phyloP scores from a whole-genome alignment of 2,329 filamentous ascomycete genomes.

The Ophiostoma australiae region DNA sequence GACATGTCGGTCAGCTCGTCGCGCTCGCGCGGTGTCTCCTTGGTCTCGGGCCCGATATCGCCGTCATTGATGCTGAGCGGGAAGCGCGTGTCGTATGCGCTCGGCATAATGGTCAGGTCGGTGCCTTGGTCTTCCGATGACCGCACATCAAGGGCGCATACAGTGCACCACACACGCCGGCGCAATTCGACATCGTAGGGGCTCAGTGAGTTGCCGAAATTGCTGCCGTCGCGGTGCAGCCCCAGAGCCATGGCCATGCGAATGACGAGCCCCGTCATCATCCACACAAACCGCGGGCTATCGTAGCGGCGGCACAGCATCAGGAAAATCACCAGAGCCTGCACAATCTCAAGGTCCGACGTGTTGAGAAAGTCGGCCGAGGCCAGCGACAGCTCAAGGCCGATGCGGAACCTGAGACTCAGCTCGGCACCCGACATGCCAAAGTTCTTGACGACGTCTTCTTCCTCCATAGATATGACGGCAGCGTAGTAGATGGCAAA shows the following conservation, averaged over 20 bases:
- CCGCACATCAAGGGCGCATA: constrained; percentile 53
- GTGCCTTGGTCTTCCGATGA: constrained; percentile 47
- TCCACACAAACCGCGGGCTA: constrained; percentile 54
- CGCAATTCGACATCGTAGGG: constrained; percentile 58
- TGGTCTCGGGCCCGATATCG: constrained; percentile 45
- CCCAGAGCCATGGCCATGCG: constrained; percentile 57
- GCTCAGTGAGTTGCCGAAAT: constrained; percentile 43
- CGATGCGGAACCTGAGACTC: constrained; percentile 46
- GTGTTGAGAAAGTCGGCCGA: constrained; percentile 55
- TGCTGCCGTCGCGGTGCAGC: constrained; percentile 52
- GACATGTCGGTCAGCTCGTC: constrained; percentile 51
- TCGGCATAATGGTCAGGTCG: constrained; percentile 41
- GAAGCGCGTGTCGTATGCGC: constrained; percentile 45
- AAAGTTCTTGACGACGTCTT: constrained; percentile 47
- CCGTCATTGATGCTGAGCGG: constrained; percentile 54
- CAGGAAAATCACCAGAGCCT: constrained; percentile 55
- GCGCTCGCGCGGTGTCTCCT: constrained; percentile 42
- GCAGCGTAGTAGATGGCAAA: constrained; percentile 56
- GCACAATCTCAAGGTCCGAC: constrained; percentile 52
- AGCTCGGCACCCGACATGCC: constrained; percentile 43
- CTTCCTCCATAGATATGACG: constrained; percentile 52
- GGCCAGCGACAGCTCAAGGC: constrained; percentile 53
- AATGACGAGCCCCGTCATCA: constrained; percentile 53
- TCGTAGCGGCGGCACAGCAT: constrained; percentile 44
- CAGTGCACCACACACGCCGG: constrained; percentile 57